Evolutionary conservation across 768 basidiomycete genomes (phyloP).

Genomic region (Steccherinum ochraceum): DNA sequence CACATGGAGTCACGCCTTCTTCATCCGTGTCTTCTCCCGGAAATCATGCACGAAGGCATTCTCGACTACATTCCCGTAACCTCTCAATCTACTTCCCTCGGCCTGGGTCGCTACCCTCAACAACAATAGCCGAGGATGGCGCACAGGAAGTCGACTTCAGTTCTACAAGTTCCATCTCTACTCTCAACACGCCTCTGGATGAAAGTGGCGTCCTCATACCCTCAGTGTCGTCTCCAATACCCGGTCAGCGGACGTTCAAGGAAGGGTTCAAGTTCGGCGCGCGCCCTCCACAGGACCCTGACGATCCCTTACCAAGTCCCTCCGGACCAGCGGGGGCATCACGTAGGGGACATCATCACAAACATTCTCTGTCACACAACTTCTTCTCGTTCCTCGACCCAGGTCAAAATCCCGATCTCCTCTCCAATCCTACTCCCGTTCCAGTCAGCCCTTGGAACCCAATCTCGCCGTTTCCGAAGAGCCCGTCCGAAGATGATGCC

Average conservation of each 20-base stretch:
- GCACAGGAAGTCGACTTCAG: slow-evolving; percentile 35
- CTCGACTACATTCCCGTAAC: slow-evolving; percentile 84
- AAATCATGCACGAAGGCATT: slow-evolving; percentile 39
- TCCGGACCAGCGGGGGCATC: slow-evolving; percentile 18
- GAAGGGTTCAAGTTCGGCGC: slow-evolving; percentile 63
- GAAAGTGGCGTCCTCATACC: slow-evolving; percentile 38
- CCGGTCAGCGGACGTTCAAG: slow-evolving; percentile 35
- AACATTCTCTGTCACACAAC: slow-evolving; percentile 90
- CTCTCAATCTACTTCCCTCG: slow-evolving; percentile 88
- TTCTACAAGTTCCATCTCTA: not conserved
- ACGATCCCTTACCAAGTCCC: not conserved
- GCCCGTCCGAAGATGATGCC: slow-evolving; percentile 4
- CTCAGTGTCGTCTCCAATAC: slow-evolving; percentile 34
- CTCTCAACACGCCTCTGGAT: not conserved
- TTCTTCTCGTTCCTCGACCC: slow-evolving; percentile 96
- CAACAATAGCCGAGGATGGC: slow-evolving; percentile 66
- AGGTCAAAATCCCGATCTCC: slow-evolving; percentile 36
- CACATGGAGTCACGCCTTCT: slow-evolving; percentile 11
- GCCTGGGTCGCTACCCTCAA: slow-evolving; percentile 55
- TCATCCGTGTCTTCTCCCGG: slow-evolving; percentile 18
- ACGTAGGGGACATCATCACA: slow-evolving; percentile 74
- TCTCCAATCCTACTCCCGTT: slow-evolving; percentile 51
- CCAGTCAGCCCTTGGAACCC: slow-evolving; percentile 69
- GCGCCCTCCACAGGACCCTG: slow-evolving; percentile 30
- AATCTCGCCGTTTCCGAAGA: slow-evolving; percentile 34